Percentiles rank a stretch among this genome's conserved stretches.
These are phyloP conservation scores for Singerocomus rubriflavus DNA, from an alignment of 1,284 basidiomycete species.

Conservation along the genomic window DNA sequence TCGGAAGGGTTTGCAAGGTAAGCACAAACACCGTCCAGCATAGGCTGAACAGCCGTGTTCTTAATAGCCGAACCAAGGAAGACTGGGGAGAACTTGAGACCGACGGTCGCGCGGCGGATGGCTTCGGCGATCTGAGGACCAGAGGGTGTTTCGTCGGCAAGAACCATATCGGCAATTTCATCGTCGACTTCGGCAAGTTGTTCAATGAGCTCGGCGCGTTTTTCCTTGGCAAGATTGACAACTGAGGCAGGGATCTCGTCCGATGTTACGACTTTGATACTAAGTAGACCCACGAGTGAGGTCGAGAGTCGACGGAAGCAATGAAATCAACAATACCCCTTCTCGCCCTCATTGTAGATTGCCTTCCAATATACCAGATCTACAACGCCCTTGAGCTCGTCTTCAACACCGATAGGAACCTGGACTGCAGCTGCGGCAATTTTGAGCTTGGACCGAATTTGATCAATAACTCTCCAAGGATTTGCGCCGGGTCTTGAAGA, in stretches of 20 bases:
- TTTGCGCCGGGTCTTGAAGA: slow-evolving; percentile 84
- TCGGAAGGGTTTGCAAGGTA: slow-evolving; percentile 94
- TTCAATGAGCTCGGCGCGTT: slow-evolving; percentile 91
- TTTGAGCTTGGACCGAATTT: slow-evolving; percentile 89
- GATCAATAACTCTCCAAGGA: slow-evolving; percentile 92
- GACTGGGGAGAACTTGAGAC: slow-evolving; percentile 92
- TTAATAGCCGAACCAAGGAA: slow-evolving; percentile 98
- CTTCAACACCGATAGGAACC: slow-evolving; percentile 92
- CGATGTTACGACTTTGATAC: slow-evolving; percentile 77
- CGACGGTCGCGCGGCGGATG: slow-evolving; percentile 86
- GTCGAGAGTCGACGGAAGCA: neutral
- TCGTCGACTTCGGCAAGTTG: slow-evolving; percentile 97
- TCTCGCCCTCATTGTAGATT: slow-evolving; percentile 92
- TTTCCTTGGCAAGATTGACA: slow-evolving; percentile 70
- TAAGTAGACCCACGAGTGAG: slow-evolving; percentile 30
- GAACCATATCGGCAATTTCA: slow-evolving; percentile 86
- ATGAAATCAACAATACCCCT: slow-evolving; percentile 65
- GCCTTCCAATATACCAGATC: slow-evolving; percentile 96
- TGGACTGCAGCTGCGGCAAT: slow-evolving; percentile 96
- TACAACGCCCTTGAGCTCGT: slow-evolving; percentile 85
- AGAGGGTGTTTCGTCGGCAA: slow-evolving; percentile 80
- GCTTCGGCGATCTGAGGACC: slow-evolving; percentile 77
- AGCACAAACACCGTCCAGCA: slow-evolving; percentile 94
- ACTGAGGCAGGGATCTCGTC: slow-evolving; percentile 87
- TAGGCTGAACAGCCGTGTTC: slow-evolving; percentile 93